Evolutionary conservation across 192 early-diverging fungal species (phyloP), one percentile per base, ranked within the genome.

Genomic region (Coemansia sp.): DNA sequence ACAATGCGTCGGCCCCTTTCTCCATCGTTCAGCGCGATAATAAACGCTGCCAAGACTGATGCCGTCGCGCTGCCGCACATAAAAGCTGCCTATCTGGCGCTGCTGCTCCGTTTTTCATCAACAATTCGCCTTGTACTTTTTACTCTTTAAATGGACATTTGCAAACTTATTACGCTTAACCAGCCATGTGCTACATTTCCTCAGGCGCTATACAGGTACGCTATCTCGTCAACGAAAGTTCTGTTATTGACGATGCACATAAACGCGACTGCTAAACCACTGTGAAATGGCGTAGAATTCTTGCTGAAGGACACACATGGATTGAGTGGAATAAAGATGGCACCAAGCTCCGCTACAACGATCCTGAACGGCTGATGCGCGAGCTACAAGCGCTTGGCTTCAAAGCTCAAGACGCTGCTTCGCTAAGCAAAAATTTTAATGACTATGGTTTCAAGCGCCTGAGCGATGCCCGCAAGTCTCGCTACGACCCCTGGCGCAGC

Each of bases 391-490:
- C 71, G 3, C 71, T 79, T 11, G 76, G 76, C 19, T 79, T 79
- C 64, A 79, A 79, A 53, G 76, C 76, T 22, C 76, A 79, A 64
- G 76, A 79, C 61, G 68, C 71, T 39, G 76, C 76, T 11, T 79
- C 76, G 37, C 76, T 79, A 9, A 79, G 71, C 67, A 79, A 79
- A 47, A 79, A 79, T 60, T 79, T 79, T 25, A 79, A 79, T 47
- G 76, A 73, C 71, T 79, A 73, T 47, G 71, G 67, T 23, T 73
- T 73, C 63, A 73, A 73, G 61, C 76, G 71, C 51, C 71, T 79
- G 12, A 73, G 76, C 61, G 76, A 79, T 29, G 71, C 76, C 14
- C 76, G 76, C 64, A 78, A 78, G 52, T 73, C 76, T 1, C 76
- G 76, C 50, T 78, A 73, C 64, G 76, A 78, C 10, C 67, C 76